These are phyloP conservation scores for Populus hybrid DNA, from an alignment of 441 rosid genomes.

Conservation along the genomic window DNA sequence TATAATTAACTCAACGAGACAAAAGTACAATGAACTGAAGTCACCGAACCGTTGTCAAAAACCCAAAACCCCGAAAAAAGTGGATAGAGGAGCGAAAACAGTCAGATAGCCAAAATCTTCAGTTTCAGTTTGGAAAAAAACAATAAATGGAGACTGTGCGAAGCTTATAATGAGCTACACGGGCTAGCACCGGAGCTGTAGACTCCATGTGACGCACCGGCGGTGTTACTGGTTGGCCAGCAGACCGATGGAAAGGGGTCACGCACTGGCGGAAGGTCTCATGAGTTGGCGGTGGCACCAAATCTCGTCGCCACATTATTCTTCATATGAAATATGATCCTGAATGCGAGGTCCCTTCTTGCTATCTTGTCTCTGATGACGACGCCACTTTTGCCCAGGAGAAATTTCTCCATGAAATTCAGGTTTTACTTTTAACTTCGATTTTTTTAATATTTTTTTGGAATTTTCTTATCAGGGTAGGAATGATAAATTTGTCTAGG, in stretches of 20 bases:
- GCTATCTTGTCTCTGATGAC: conserved; percentile 66
- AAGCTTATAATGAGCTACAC: conserved; percentile 90
- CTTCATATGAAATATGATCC: conserved; percentile 94
- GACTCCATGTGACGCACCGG: conserved; percentile 88
- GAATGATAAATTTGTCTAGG: conserved; percentile 32
- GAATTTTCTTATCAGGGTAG: too few relatives aligned
- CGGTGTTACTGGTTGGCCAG: conserved; percentile 84
- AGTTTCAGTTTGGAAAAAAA: background rate
- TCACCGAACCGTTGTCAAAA: too few relatives aligned
- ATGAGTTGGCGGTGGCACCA: conserved; percentile 99
- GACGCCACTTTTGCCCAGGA: conserved; percentile 49
- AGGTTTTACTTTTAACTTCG: conserved; percentile 33
- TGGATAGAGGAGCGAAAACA: background rate
- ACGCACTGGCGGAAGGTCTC: conserved; percentile 85
- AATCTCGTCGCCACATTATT: conserved; percentile 89
- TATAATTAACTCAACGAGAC: background rate
- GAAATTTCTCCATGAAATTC: conserved; percentile 74
- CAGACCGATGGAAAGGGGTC: conserved; percentile 87
- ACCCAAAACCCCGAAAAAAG: background rate
- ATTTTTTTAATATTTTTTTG: background rate
- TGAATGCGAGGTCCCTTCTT: conserved; percentile 57
- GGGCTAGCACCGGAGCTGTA: conserved; percentile 82
- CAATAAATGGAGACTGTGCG: conserved; percentile 60
- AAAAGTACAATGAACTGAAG: background rate
- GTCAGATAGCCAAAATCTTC: background rate